Evolutionary conservation across 2,329 filamentous ascomycete species (phyloP).

Genomic region (Monilinia polystroma): DNA sequence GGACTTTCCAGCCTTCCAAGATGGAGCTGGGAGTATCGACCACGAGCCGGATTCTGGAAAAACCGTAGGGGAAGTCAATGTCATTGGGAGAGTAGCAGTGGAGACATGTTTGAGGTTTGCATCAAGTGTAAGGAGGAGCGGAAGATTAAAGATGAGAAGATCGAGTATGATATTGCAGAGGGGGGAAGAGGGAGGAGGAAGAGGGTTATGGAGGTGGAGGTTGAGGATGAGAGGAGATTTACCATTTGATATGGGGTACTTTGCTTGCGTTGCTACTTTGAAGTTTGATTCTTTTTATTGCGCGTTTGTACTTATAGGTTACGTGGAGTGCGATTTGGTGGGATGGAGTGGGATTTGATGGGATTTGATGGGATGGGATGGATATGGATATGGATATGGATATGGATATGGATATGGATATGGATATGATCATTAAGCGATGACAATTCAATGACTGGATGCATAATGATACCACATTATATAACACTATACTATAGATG

Average conservation of each 20-base stretch:
- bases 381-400: not conserved
- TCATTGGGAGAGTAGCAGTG: constrained; percentile 14
- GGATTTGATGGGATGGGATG: not conserved
- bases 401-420: no score
- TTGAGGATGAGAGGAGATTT: constrained; percentile 13
- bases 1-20: constrained; percentile 27
- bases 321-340: not conserved
- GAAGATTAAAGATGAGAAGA: constrained; percentile 19
- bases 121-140: constrained; percentile 30
- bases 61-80: constrained; percentile 15
- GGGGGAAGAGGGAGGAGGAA: not conserved
- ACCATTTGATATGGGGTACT: not conserved
- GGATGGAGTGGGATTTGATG: not conserved
- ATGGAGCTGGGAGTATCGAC: constrained; percentile 32
- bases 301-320: not conserved
- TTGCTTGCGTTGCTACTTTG: not conserved
- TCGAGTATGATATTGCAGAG: not conserved
- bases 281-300: not conserved
- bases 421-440: not conserved
- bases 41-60: not conserved
- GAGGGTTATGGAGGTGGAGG: not conserved
- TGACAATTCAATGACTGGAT: not conserved
- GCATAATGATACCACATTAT: constrained; percentile 1
- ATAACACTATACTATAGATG: not conserved
- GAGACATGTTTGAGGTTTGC: constrained; percentile 30